Conservation (phyloP, 352 stramenopile genomes). For the Albugo candida region DNA sequence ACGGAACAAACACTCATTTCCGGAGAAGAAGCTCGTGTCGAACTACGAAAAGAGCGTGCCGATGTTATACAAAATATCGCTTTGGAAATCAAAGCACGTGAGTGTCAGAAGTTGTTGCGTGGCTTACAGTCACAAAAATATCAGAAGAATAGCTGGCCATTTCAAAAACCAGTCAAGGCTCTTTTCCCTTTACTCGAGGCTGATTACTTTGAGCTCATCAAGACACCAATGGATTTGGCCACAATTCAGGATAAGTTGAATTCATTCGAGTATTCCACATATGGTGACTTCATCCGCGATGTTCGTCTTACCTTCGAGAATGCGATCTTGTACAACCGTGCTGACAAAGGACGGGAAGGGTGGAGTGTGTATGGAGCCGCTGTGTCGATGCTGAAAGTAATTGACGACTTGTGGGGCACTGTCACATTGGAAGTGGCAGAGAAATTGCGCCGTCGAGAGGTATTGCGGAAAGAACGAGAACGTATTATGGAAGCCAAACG, state of each 20-base stretch:
- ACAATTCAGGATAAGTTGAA: conserved; percentile 50
- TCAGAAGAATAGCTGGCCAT: conserved; percentile 75
- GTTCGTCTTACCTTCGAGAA: conserved; percentile 73
- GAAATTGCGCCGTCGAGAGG: conserved; percentile 37
- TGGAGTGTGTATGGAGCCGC: conserved; percentile 69
- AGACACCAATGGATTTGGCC: conserved; percentile 59
- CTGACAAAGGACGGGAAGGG: conserved; percentile 59
- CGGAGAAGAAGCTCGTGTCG: background rate
- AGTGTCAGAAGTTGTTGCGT: conserved; percentile 56
- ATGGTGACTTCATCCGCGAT: conserved; percentile 67
- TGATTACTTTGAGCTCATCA: conserved; percentile 71
- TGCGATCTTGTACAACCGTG: conserved; percentile 56
- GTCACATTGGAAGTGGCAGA: conserved; percentile 63
- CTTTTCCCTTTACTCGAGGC: conserved; percentile 47
- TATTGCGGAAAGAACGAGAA: conserved; percentile 48
- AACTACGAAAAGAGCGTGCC: conserved; percentile 18
- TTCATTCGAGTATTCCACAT: conserved; percentile 50
- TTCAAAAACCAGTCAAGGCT: conserved; percentile 52
- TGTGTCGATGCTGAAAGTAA: conserved; percentile 41
- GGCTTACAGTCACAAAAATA: conserved; percentile 75
- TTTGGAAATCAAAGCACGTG: conserved; percentile 62
- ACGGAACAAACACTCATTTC: conserved; percentile 19
- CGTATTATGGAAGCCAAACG: conserved; percentile 39
- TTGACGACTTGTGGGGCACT: conserved; percentile 62
- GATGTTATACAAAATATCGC: conserved; percentile 27